Evolutionary conservation across 148 eudicot species (phyloP), one percentile per base, ranked within the genome.

Genomic region (Beta vulgaris): DNA sequence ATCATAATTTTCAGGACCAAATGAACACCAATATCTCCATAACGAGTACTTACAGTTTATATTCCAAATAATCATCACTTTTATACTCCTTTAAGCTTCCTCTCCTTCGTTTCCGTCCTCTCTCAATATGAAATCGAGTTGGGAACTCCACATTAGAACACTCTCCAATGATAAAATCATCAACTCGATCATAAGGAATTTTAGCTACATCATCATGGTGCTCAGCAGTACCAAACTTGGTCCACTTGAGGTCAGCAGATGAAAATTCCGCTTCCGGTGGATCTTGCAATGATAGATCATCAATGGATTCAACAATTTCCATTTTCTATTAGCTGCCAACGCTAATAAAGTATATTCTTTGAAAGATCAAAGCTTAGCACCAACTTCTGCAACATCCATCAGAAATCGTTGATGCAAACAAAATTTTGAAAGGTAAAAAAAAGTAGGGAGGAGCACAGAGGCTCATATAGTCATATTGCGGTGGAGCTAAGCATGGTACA

Each of bases 1-100:
- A 51, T n/a, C 99, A 79, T 96, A 88, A 76, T 96, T 88, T 82
- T 96, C 99, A 72, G 99, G 99, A 72, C 99, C 99, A 88, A 96
- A 96, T 69, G 99, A 96, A 68, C 99, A 96, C 98, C 99, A 96
- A 80, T 96, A 96, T 85, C 99, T 92, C 86, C 79, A 87, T n/a
- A n/a, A n/a, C n/a, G 26, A 4, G 55, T 48, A 85, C 99, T 89
- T 89, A 96, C 98, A 77, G 79, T 79, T 91, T 85, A 64, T 88
- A 92, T 79, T 92, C 99, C 80, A 96, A 81, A 77, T 92, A 92
- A 54, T 96, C 99, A 75, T 96, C 98, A 74, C 60, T 83, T 77
- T 87, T 92, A 87, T 78, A 92, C 61, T 92, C 87, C 74, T 86
- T 84, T 48, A 92, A 87, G 87, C 89, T 89, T 58, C 94, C 97